Conservation (phyloP, 2,329 filamentous ascomycete species). For the Pseudogymnoascus sp. region DNA sequence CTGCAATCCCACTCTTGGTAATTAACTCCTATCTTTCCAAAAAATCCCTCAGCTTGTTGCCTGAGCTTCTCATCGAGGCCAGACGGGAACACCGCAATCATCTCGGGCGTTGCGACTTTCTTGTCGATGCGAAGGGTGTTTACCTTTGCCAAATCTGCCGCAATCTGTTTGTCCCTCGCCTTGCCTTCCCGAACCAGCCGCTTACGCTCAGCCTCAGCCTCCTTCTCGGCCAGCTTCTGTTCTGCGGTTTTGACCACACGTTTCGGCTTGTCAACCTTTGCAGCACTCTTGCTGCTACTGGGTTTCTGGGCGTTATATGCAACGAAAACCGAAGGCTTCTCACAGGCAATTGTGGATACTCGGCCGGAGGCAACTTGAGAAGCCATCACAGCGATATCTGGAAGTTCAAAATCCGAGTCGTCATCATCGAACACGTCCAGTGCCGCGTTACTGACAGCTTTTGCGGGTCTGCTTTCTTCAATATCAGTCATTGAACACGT, state of each 20-base stretch:
- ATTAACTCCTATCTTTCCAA: constrained; percentile 43
- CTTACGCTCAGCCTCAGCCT: constrained; percentile 44
- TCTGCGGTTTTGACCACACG: background rate
- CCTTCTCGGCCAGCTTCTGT: constrained; percentile 17
- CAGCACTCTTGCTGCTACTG: constrained; percentile 14
- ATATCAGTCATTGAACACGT: background rate
- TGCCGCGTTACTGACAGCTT: background rate
- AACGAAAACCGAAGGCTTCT: background rate
- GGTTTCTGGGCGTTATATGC: constrained; percentile 14
- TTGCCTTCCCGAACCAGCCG: constrained; percentile 54
- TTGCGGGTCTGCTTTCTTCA: background rate
- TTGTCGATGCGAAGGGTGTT: constrained; percentile 69
- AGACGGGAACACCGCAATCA: constrained; percentile 63
- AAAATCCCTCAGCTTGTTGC: constrained; percentile 41
- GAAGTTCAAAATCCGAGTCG: constrained; percentile 16
- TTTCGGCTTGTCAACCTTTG: constrained; percentile 12
- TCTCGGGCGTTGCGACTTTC: constrained; percentile 63
- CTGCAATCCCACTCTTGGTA: constrained; percentile 32
- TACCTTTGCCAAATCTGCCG: constrained; percentile 59
- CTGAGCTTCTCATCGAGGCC: constrained; percentile 41
- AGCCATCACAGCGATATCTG: constrained; percentile 12
- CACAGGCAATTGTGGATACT: background rate
- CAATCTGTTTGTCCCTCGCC: constrained; percentile 52
- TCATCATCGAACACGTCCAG: background rate
- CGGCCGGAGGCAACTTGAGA: background rate